Percentiles rank a stretch among this genome's conserved stretches.
phyloP scores from a whole-genome alignment of 441 rosid genomes.

The Bocquillonia castaneifolia region DNA sequence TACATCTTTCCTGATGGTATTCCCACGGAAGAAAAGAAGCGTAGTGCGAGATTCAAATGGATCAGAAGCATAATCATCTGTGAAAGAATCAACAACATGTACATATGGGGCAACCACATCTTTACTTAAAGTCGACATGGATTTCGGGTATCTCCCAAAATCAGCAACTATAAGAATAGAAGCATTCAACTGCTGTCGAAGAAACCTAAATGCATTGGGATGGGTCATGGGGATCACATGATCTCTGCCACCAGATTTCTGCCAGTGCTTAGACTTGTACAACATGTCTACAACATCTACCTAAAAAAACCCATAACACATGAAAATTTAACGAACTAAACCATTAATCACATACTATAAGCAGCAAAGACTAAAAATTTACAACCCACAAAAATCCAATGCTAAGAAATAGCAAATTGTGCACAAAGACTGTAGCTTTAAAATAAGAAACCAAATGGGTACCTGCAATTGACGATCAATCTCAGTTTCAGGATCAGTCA shows the following conservation, averaged over 20 bases:
- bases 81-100: slow-evolving; percentile 74
- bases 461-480: slow-evolving; percentile 86
- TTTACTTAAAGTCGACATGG: slow-evolving; percentile 65
- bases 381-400: neutral
- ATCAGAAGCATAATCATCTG: slow-evolving; percentile 44
- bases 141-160: slow-evolving; percentile 74
- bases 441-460: neutral
- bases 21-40: slow-evolving; percentile 89
- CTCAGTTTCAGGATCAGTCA: slow-evolving; percentile 90
- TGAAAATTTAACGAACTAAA: too few relatives aligned
- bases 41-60: slow-evolving; percentile 70
- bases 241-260: slow-evolving; percentile 90
- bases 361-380: too few relatives aligned
- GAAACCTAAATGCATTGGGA: slow-evolving; percentile 97
- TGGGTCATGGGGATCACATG: slow-evolving; percentile 95
- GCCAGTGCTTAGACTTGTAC: slow-evolving; percentile 70
- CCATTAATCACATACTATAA: too few relatives aligned
- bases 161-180: slow-evolving; percentile 84
- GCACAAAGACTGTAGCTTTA: neutral
- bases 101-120: slow-evolving; percentile 94
- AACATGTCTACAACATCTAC: slow-evolving; percentile 64
- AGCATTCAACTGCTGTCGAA: slow-evolving; percentile 73
- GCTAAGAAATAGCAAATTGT: neutral
- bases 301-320: too few relatives aligned
- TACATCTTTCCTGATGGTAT: slow-evolving; percentile 84